Evolutionary conservation across 441 rosid species (phyloP).

Genomic region (Lepidium campestre): DNA sequence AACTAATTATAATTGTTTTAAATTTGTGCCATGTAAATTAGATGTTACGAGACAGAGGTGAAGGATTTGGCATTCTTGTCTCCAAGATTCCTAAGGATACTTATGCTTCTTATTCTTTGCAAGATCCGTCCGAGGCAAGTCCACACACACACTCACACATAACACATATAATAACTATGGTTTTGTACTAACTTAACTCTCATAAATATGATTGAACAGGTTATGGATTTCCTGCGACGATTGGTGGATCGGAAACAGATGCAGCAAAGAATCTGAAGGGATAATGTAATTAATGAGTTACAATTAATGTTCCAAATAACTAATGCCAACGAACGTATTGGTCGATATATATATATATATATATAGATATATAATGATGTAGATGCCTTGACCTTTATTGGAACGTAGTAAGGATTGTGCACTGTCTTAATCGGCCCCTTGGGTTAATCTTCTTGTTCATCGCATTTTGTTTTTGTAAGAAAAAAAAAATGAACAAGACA

Average conservation of each 20-base stretch:
- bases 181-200: conserved; percentile 1
- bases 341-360: background rate
- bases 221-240: conserved; percentile 30
- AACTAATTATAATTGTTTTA: background rate
- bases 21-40: conserved; percentile 21
- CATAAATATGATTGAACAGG: conserved; percentile 38
- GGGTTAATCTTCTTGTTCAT: conserved; percentile 17
- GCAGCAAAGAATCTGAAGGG: conserved; percentile 26
- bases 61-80: conserved; percentile 83
- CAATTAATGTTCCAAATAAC: conserved; percentile 1
- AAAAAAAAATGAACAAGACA: conserved; percentile 8
- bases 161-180: too few species aligned
- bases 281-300: background rate
- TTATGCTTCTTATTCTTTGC: conserved; percentile 62
- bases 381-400: conserved; percentile 19
- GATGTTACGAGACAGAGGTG: conserved; percentile 65
- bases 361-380: too few species aligned
- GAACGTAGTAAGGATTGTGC: conserved; percentile 16
- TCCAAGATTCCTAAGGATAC: conserved; percentile 76
- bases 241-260: conserved; percentile 30
- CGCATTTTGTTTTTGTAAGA: conserved; percentile 18
- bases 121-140: conserved; percentile 74
- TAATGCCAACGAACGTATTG: background rate
- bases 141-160: background rate
- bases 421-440: background rate